phyloP scores from a whole-genome alignment of 2,329 filamentous ascomycete species.

The Fusarium sp. region DNA sequence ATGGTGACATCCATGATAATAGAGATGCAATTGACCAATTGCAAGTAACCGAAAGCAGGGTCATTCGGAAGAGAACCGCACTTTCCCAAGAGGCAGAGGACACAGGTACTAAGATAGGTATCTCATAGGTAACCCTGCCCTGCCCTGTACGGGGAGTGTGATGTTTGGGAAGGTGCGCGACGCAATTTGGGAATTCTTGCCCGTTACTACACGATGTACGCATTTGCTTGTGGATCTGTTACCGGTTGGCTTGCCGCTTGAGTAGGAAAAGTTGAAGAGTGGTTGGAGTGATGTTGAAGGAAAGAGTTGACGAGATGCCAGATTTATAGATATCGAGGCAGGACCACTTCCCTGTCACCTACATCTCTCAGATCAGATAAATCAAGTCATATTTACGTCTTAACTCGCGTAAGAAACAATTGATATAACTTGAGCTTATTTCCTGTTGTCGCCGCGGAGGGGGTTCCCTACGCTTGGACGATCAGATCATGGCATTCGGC shows the following conservation, averaged over 20 bases:
- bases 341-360: slow-evolving; percentile 12
- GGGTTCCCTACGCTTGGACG: not conserved
- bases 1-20: slow-evolving; percentile 2
- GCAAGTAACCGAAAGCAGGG: slow-evolving; percentile 20
- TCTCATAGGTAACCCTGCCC: slow-evolving; percentile 18
- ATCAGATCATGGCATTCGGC: slow-evolving; percentile 28
- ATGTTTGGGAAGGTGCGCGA: slow-evolving; percentile 34
- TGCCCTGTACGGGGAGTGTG: slow-evolving; percentile 13
- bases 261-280: not conserved
- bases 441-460: not conserved
- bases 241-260: slow-evolving; percentile 1
- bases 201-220: slow-evolving; percentile 29
- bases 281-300: not conserved
- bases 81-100: slow-evolving; percentile 16
- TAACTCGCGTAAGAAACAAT: not conserved
- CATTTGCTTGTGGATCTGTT: slow-evolving; percentile 34
- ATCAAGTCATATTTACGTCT: slow-evolving; percentile 11
- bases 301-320: slow-evolving; percentile 11
- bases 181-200: slow-evolving; percentile 13
- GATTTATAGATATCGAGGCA: slow-evolving; percentile 32
- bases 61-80: slow-evolving; percentile 30
- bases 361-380: slow-evolving; percentile 11
- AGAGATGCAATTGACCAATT: slow-evolving; percentile 7
- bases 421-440: slow-evolving; percentile 5
- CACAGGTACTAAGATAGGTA: not conserved